Percentiles rank a stretch among this genome's conserved stretches.
Evolutionary conservation across 2,329 filamentous ascomycete species (phyloP).

Genomic region (Aureobasidium leucospermi): DNA sequence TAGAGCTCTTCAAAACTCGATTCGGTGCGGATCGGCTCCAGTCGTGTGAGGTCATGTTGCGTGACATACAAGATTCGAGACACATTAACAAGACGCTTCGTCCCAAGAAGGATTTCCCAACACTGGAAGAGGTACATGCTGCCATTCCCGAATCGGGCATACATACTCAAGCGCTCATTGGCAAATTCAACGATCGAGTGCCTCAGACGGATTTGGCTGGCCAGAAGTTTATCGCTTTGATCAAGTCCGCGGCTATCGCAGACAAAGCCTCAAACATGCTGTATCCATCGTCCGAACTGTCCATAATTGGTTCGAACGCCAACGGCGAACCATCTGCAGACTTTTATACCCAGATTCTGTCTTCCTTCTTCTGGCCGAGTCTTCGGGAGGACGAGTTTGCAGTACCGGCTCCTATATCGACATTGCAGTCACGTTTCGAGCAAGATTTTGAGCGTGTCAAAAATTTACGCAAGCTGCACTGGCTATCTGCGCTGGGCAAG

Average conservation of each 20-base stretch:
- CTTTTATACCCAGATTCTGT: conserved; percentile 79
- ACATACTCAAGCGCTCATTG: conserved; percentile 24
- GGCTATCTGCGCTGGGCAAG: conserved; percentile 75
- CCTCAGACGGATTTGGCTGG: neutral
- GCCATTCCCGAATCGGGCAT: conserved; percentile 31
- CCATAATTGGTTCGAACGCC: conserved; percentile 47
- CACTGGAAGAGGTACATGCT: conserved; percentile 26
- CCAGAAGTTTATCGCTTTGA: neutral
- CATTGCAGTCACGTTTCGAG: conserved; percentile 64
- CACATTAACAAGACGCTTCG: conserved; percentile 46
- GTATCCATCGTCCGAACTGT: conserved; percentile 55
- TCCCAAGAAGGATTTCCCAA: conserved; percentile 23
- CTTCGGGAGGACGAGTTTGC: conserved; percentile 63
- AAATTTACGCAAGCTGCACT: conserved; percentile 75
- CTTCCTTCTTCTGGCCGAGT: conserved; percentile 86
- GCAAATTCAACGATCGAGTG: conserved; percentile 4
- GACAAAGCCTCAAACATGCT: neutral
- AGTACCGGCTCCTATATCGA: conserved; percentile 51
- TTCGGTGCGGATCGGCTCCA: conserved; percentile 83
- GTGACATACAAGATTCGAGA: conserved; percentile 77
- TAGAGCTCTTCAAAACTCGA: conserved; percentile 79
- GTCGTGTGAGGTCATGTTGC: conserved; percentile 95
- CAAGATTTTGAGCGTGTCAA: conserved; percentile 73
- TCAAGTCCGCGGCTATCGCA: conserved; percentile 12
- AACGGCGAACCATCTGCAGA: conserved; percentile 13